A percentile compares a stretch with the other conserved stretches of the same genome.
phyloP scores from a whole-genome alignment of 139 green algal genomes.

The Nannochloris sp. region DNA sequence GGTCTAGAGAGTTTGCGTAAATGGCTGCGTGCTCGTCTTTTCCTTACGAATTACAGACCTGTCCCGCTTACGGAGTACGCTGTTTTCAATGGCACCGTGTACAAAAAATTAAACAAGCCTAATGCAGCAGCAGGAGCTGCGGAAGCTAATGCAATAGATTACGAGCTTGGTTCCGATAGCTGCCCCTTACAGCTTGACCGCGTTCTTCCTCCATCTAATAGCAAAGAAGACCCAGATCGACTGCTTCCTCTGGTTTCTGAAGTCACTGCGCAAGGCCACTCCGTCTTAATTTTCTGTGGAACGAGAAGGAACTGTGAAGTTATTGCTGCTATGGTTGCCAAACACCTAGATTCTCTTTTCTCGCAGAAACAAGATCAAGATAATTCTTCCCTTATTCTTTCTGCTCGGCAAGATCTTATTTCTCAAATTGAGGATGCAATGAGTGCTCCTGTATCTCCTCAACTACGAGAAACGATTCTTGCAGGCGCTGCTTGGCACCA shows the following conservation, averaged over 20 bases:
- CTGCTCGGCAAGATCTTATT: slow-evolving; percentile 7
- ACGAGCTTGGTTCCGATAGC: background rate
- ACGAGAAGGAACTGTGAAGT: slow-evolving; percentile 14
- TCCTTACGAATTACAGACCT: slow-evolving; percentile 48
- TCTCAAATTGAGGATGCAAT: slow-evolving; percentile 23
- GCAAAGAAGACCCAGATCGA: slow-evolving; percentile 39
- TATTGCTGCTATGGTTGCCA: slow-evolving; percentile 21
- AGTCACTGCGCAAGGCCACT: slow-evolving; percentile 25
- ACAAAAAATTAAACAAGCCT: slow-evolving; percentile 2
- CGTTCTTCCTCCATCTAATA: slow-evolving; percentile 17
- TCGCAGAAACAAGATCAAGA: background rate
- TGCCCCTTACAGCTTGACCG: background rate
- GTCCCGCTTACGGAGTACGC: slow-evolving; percentile 49
- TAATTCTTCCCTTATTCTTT: too few species aligned
- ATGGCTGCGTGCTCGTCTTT: slow-evolving; percentile 53
- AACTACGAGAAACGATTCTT: background rate
- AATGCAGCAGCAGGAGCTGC: background rate
- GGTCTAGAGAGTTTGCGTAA: slow-evolving; percentile 23
- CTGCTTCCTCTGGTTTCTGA: slow-evolving; percentile 43
- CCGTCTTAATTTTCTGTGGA: slow-evolving; percentile 56
- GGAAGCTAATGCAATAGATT: slow-evolving; percentile 1
- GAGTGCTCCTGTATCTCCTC: background rate
- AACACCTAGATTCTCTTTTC: slow-evolving; percentile 11
- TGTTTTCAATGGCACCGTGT: slow-evolving; percentile 51
- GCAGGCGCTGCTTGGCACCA: slow-evolving; percentile 29